A percentile compares a stretch with the other conserved stretches of the same genome.
These are phyloP conservation scores for Reticulomyxa filosa DNA, from an alignment of 78 protist genomes.

Conservation along the genomic window DNA sequence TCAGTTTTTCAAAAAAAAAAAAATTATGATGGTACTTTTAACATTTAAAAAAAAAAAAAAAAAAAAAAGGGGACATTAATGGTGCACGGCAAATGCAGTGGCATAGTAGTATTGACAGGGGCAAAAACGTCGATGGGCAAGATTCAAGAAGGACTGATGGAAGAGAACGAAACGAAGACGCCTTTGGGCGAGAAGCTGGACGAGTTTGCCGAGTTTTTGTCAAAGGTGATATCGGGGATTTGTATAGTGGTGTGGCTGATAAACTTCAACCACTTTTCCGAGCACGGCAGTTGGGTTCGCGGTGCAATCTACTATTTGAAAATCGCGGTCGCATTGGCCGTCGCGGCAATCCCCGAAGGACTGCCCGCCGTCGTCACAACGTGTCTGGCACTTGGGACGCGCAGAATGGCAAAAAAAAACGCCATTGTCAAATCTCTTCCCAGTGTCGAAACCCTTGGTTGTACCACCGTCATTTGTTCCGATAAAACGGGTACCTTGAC, in stretches of 20 bases:
- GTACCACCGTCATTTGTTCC: conserved; percentile 60
- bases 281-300: conserved; percentile 11
- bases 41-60: too few relatives aligned
- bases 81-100: too few relatives aligned
- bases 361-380: conserved; percentile 68
- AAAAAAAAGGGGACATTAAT: too few relatives aligned
- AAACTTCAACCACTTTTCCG: conserved; percentile 19
- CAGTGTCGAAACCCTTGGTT: conserved; percentile 89
- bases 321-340: conserved; percentile 62
- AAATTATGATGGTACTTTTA: too few relatives aligned
- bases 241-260: conserved; percentile 14
- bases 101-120: too few relatives aligned
- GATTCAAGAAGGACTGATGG: too few relatives aligned
- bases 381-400: conserved; percentile 55
- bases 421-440: conserved; percentile 56
- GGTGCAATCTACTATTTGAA: conserved; percentile 36
- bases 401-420: conserved; percentile 45
- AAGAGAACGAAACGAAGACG: conserved; percentile 32
- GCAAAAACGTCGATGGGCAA: too few relatives aligned
- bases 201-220: conserved; percentile 39
- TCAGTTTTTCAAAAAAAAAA: too few relatives aligned
- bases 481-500: conserved; percentile 96
- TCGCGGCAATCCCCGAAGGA: conserved; percentile 87
- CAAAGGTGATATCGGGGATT: conserved; percentile 21
- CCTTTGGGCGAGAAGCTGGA: conserved; percentile 55